Evolutionary conservation across 2,329 filamentous ascomycete genomes (phyloP), one percentile per base, ranked within the genome.

Genomic region (Exserohilum turcica): DNA sequence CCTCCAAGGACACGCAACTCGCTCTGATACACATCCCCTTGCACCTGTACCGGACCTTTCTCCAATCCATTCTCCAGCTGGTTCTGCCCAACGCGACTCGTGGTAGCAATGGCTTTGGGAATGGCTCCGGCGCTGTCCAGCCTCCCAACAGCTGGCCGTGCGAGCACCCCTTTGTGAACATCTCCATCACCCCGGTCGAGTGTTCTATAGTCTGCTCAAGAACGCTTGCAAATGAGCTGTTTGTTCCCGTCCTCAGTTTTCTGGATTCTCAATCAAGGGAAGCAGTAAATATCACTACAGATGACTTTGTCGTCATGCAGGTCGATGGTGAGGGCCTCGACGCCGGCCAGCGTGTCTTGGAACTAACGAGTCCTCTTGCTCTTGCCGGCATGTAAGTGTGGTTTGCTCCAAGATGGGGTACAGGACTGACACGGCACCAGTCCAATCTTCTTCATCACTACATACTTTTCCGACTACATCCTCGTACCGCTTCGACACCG

Each of bases 381-480:
- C 82, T 97, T 71, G 93, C 93, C 43, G 91, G 91, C 64, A 94
- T 97, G 82, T 86, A 76, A 74, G 83, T 67, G 7, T 42, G 9
- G 6, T 27, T 24, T 9, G 7, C 19, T 3, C 13, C 4, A 19
- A 8, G 21, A 21, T 9, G 33, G 32, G 5, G 29, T 28, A 5
- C 39, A 24, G 33, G 16, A 43, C 54, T 66, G 18, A 61, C 36
- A 31, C n/a, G 1, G 7, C 9, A 27, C 44, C 40, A 86, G 84
- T 46, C 90, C 93, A 47, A 96, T 99, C 70, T 97, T 97, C 80
- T 97, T 97, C 82, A 96, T 97, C 73, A 97, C 93, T 3, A 97
- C 92, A 28, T 99, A 97, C 76, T 97, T 96, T 76, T 94, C 90
- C 29, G 93, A 99, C 77, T 97, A 96, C 76, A 95, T 99, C 65